These are phyloP conservation scores for Dacryopinax spathularia DNA, from an alignment of 768 basidiomycete genomes.

Conservation along the genomic window DNA sequence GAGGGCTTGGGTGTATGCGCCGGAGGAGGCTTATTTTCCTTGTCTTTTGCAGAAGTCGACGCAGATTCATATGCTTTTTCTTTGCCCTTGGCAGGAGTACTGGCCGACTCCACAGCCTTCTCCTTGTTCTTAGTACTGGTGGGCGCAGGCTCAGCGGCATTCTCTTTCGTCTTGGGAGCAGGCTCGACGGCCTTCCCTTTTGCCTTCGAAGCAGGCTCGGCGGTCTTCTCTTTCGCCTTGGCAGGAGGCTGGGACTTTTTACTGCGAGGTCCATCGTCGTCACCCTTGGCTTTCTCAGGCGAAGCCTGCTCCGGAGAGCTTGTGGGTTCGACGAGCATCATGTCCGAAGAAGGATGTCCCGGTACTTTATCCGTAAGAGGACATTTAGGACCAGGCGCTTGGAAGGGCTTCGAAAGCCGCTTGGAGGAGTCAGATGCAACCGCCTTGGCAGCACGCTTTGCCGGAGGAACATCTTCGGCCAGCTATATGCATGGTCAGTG, in stretches of 20 bases:
- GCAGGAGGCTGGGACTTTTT: not conserved
- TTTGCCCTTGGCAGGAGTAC: too few species aligned
- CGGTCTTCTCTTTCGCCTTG: not conserved
- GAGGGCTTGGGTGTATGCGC: not conserved
- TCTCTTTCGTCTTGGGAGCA: too few species aligned
- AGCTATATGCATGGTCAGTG: not conserved
- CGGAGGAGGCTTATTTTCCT: not conserved
- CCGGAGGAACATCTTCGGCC: not conserved
- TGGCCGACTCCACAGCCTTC: too few species aligned
- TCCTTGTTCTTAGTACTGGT: too few species aligned
- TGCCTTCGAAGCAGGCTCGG: too few species aligned
- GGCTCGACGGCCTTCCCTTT: too few species aligned
- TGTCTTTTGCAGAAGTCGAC: not conserved
- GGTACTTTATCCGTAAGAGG: not conserved
- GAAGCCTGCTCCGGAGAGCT: not conserved
- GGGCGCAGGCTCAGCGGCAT: too few species aligned
- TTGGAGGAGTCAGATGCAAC: not conserved
- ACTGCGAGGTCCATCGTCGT: not conserved
- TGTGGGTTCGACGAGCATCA: not conserved
- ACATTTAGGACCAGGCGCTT: not conserved
- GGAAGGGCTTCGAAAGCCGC: not conserved
- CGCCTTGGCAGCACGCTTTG: not conserved
- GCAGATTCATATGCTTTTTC: too few species aligned
- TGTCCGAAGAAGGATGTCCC: not conserved
- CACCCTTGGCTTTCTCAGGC: not conserved